Evolutionary conservation across 2,329 filamentous ascomycete genomes (phyloP).

Genomic region (Dendrostoma leiphaemia): DNA sequence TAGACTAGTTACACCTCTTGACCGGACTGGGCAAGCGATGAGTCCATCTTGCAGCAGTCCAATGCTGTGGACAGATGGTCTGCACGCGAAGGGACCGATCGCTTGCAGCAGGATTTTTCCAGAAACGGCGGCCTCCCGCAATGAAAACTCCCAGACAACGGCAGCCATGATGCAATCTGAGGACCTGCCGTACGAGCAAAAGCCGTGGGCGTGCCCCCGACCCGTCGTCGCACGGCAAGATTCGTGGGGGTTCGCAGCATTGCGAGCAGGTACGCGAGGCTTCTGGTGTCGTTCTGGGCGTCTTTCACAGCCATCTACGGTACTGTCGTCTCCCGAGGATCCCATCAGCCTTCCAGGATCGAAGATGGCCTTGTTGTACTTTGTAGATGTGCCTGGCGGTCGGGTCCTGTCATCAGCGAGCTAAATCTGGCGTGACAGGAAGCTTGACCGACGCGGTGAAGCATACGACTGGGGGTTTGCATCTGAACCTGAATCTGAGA

Average conservation of each 20-base stretch:
- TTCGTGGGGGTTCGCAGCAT: slow-evolving; percentile 14
- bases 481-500: neutral
- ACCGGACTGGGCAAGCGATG: slow-evolving; percentile 7
- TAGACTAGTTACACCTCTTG: neutral
- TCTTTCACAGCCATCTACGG: neutral
- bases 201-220: slow-evolving; percentile 1
- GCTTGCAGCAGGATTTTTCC: slow-evolving; percentile 3
- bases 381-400: neutral
- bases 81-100: neutral
- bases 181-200: too few species aligned
- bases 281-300: neutral
- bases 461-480: neutral
- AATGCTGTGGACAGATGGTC: slow-evolving; percentile 4
- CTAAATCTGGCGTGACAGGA: slow-evolving; percentile 5
- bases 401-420: neutral
- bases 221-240: neutral
- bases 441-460: neutral
- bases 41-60: slow-evolving; percentile 6
- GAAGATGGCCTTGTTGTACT: neutral
- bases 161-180: too few species aligned
- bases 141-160: too few species aligned
- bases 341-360: neutral
- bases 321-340: neutral
- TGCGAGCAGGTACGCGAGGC: neutral
- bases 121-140: too few species aligned